Evolutionary conservation across 2,329 filamentous ascomycete species (phyloP).

Genomic region (Cytospora piceicola): DNA sequence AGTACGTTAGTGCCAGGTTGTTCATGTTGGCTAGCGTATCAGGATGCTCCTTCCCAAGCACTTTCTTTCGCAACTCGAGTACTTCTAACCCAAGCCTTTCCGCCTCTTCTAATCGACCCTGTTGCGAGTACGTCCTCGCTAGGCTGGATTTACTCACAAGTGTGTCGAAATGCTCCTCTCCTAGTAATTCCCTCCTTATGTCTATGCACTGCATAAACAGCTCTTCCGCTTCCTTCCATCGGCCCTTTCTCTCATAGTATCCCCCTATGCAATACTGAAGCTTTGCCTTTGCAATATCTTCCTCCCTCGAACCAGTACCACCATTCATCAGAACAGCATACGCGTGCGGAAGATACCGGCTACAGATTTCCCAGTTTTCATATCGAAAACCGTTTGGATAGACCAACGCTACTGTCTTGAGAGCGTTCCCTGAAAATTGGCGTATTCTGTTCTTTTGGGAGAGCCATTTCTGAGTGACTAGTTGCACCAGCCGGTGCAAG

Average conservation of each 20-base stretch:
- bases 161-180: no score
- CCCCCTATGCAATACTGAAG: neutral
- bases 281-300: neutral
- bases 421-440: conserved; percentile 33
- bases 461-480: conserved; percentile 41
- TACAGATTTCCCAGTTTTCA: conserved; percentile 32
- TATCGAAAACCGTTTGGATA: conserved; percentile 33
- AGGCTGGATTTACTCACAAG: no score
- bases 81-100: conserved; percentile 14
- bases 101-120: conserved; percentile 27
- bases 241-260: conserved; percentile 13
- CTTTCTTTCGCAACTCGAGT: neutral
- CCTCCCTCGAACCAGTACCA: neutral
- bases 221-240: neutral
- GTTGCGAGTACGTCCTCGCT: no score
- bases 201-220: no score
- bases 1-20: neutral
- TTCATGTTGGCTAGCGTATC: neutral
- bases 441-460: conserved; percentile 14
- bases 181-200: no score
- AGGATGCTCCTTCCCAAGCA: conserved; percentile 16
- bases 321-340: neutral
- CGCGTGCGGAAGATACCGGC: conserved; percentile 36
- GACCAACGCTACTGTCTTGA: conserved; percentile 30
- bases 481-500: conserved; percentile 43